Percentiles rank a stretch among this genome's conserved stretches.
Conservation (phyloP, 2,329 filamentous ascomycete genomes). For the Rosellinia necatrix region DNA sequence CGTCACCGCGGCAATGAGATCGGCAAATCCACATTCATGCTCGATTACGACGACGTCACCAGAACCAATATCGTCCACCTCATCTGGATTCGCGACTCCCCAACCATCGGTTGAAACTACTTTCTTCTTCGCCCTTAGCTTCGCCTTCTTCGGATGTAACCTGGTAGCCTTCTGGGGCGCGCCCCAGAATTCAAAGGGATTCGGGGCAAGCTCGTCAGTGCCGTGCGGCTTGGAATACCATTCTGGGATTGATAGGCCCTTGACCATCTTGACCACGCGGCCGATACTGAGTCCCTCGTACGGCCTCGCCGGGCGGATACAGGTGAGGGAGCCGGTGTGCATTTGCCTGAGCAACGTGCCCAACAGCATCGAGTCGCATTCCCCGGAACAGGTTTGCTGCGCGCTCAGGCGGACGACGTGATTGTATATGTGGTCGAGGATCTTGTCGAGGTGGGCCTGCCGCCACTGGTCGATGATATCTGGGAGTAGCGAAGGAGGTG, state of each 20-base stretch:
- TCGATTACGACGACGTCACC: constrained; percentile 10
- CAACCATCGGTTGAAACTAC: neutral
- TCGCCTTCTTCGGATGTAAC: neutral
- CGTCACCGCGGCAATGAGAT: constrained; percentile 7
- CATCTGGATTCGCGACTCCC: neutral
- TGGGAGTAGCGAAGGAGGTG: neutral
- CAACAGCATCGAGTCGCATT: constrained; percentile 19
- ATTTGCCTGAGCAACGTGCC: constrained; percentile 13
- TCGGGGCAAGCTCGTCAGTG: neutral
- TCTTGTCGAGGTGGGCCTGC: constrained; percentile 14
- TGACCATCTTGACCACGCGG: constrained; percentile 3
- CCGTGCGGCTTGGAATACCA: constrained; percentile 8
- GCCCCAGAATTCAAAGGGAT: constrained; percentile 16
- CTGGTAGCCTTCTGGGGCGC: neutral
- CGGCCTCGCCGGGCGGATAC: constrained; percentile 3
- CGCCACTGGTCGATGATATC: constrained; percentile 12
- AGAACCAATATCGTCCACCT: constrained; percentile 7
- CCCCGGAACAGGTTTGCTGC: constrained; percentile 3
- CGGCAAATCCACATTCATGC: constrained; percentile 16
- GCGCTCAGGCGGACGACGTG: constrained; percentile 12
- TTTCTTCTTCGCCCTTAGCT: neutral
- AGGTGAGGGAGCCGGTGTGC: constrained; percentile 12
- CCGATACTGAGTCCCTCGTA: constrained; percentile 14
- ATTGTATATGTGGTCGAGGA: constrained; percentile 10
- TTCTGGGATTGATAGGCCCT: constrained; percentile 5